Conservation (phyloP, 371 early-diverging fungal genomes). For the Mortierella sp. region DNA sequence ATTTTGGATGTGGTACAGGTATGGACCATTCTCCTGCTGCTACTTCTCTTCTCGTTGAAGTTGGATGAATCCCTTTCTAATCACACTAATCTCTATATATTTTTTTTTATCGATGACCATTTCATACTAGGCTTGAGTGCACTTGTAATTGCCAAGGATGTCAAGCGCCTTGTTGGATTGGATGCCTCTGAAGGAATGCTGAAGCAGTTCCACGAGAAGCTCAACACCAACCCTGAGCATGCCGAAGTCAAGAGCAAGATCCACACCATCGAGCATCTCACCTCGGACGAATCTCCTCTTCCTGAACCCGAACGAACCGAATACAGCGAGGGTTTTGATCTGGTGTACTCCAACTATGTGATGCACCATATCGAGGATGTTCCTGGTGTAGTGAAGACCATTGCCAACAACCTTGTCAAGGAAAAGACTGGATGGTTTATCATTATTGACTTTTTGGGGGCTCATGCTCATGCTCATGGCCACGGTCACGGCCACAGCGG, state of each 20-base stretch:
- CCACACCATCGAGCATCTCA: conserved; percentile 29
- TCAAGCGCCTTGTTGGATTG: conserved; percentile 27
- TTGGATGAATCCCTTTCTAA: not conserved
- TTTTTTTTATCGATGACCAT: not conserved
- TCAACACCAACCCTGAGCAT: conserved; percentile 24
- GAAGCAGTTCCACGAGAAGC: conserved; percentile 24
- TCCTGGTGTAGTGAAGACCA: conserved; percentile 9
- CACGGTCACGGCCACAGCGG: conserved; percentile 6
- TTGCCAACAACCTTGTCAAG: conserved; percentile 29
- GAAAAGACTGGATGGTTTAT: conserved; percentile 37
- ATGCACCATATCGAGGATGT: conserved; percentile 49
- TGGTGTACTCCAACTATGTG: conserved; percentile 30
- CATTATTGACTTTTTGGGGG: conserved; percentile 21
- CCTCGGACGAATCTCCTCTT: conserved; percentile 19
- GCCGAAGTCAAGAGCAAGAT: conserved; percentile 19
- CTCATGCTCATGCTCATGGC: conserved; percentile 1
- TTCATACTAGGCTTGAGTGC: conserved; percentile 1
- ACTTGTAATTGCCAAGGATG: conserved; percentile 15
- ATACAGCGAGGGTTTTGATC: conserved; percentile 26
- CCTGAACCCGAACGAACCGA: conserved; percentile 28
- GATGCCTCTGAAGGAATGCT: conserved; percentile 45
- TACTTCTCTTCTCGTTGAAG: not conserved
- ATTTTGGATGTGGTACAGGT: conserved; percentile 46
- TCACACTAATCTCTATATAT: no score
- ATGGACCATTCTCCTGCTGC: not conserved